Evolutionary conservation across 2,329 filamentous ascomycete genomes (phyloP), one percentile per base, ranked within the genome.

Genomic region (Penicillium sp.): DNA sequence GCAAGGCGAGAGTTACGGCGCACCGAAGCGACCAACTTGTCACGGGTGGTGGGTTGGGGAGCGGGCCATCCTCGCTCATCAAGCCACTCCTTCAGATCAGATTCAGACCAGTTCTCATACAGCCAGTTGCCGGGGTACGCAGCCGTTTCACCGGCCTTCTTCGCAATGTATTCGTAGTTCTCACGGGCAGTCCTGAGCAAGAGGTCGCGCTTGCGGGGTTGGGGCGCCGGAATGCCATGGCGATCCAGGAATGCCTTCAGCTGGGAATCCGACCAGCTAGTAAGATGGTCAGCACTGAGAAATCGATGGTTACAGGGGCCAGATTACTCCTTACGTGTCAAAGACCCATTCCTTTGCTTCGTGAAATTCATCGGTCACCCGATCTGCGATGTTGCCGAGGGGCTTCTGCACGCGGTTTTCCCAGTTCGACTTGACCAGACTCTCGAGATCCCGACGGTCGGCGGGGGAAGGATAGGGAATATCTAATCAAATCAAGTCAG

Each of bases 91-190:
- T 98, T 98, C 65, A 97, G 81, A 53, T 97, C 94, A 66, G 93
- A 97, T 66, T 97, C 91, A 55, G 91, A 89, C 95, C 95, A 99
- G 7, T 89, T 84, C 62, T 88, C 85, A 75, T 97, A 99, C 46
- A 98, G 82, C 95, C 95, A 98, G 80, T 97, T 87, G 42, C 95
- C 95, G 37, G 95, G 95, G 73, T 98, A 98, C n/a, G 87, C 80
- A 55, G 86, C 81, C 14, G 92, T 89, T 79, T 97, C 89, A 62
- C 91, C 91, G 58, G 83, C 76, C 77, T 88, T 89, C 78, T 92
- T 88, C 16, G 94, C 92, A 59, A 88, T 79, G 1, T 85, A 79
- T 69, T 97, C 91, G 74, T 96, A 98, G 78, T 87, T 93, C 65
- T 89, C 84, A 65, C 94, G 92, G 62, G 88, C 86, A 70, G 91